Conservation (phyloP, 164 flowering plant genomes). For the Taxillus chinensis region DNA sequence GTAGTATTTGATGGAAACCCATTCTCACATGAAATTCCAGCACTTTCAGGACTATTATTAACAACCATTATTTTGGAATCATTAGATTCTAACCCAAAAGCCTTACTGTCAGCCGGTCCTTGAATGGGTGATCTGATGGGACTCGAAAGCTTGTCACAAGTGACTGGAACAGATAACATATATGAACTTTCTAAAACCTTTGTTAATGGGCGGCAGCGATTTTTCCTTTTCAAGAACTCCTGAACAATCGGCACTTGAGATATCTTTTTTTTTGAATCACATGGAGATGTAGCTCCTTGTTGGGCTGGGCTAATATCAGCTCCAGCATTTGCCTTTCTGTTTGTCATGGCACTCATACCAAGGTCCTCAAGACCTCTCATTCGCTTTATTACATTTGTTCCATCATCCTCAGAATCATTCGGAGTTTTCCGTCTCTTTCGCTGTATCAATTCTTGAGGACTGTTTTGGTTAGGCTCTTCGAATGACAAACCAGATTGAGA, state of each 20-base stretch:
- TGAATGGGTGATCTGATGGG: slow-evolving; percentile 26
- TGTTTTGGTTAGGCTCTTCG: slow-evolving; percentile 38
- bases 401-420: slow-evolving; percentile 90
- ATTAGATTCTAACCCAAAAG: slow-evolving; percentile 32
- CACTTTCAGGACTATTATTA: slow-evolving; percentile 32
- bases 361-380: slow-evolving; percentile 89
- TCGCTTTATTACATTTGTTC: slow-evolving; percentile 59
- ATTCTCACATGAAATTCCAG: slow-evolving; percentile 38
- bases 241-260: slow-evolving; percentile 35
- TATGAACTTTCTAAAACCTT: slow-evolving; percentile 68
- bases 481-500: slow-evolving; percentile 55
- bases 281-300: slow-evolving; percentile 17
- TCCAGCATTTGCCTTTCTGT: slow-evolving; percentile 22
- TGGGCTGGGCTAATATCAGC: slow-evolving; percentile 24
- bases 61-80: slow-evolving; percentile 26
- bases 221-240: slow-evolving; percentile 54
- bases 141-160: slow-evolving; percentile 35
- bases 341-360: slow-evolving; percentile 33
- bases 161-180: slow-evolving; percentile 59
- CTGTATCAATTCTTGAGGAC: slow-evolving; percentile 19
- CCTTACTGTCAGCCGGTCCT: slow-evolving; percentile 32
- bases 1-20: slow-evolving; percentile 25
- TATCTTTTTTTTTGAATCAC: slow-evolving; percentile 39
- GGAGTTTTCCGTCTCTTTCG: slow-evolving; percentile 54
- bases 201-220: slow-evolving; percentile 60